phyloP scores from a whole-genome alignment of 73 alveolate genomes.

The Paraurostyla sp. region DNA sequence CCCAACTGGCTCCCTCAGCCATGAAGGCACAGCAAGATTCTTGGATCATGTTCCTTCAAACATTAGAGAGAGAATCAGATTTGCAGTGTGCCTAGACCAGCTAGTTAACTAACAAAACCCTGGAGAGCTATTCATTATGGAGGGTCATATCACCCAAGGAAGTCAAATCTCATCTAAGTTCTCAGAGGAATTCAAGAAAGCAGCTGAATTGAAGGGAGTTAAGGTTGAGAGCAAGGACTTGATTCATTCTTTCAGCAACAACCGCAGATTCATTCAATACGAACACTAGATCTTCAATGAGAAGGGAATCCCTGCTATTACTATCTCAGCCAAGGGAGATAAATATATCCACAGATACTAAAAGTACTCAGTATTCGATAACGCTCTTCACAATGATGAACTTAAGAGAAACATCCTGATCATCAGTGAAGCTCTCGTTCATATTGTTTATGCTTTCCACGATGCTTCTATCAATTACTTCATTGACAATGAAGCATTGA shows the following conservation, averaged over 20 bases:
- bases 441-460: conserved; percentile 16
- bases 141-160: not conserved
- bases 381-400: not conserved
- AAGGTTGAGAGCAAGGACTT: not conserved
- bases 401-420: conserved; percentile 32
- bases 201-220: conserved; percentile 1
- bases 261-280: conserved; percentile 14
- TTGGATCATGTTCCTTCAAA: conserved; percentile 46
- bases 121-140: not conserved
- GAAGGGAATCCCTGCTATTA: conserved; percentile 59
- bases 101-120: conserved; percentile 4
- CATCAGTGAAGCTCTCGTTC: conserved; percentile 22
- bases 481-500: conserved; percentile 31
- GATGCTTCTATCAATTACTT: conserved; percentile 12
- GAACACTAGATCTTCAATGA: conserved; percentile 48
- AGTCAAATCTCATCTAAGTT: not conserved
- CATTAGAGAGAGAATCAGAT: conserved; percentile 68
- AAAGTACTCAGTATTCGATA: conserved; percentile 53
- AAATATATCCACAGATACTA: conserved; percentile 34
- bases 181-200: conserved; percentile 2
- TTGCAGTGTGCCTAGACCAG: conserved; percentile 59
- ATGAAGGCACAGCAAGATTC: conserved; percentile 61
- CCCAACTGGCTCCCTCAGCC: conserved; percentile 64
- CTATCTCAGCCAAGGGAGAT: conserved; percentile 27
- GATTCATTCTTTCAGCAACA: not conserved